Conservation (phyloP, 23 red algal species). For the Gracilaria domingensis region DNA sequence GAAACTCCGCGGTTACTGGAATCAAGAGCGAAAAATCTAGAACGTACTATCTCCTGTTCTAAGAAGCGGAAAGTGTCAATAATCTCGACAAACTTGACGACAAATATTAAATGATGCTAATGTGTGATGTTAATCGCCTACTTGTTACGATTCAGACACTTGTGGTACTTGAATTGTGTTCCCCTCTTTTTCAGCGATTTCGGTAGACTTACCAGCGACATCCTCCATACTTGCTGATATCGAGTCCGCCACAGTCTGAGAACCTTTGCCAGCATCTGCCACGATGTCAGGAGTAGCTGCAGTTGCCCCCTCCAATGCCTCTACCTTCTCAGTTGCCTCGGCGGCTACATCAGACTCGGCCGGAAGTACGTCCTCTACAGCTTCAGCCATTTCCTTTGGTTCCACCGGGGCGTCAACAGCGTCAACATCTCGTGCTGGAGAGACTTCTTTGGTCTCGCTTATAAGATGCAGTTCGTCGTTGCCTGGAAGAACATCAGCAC, state of each 20-base stretch:
- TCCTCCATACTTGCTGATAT: background rate
- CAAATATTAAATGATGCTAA: constrained; percentile 3
- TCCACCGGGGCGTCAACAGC: background rate
- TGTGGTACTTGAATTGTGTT: background rate
- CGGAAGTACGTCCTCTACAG: background rate
- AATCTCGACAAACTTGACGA: constrained; percentile 34
- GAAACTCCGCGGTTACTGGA: background rate
- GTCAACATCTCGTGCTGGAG: background rate
- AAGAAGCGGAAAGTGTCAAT: constrained; percentile 4
- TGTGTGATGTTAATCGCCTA: background rate
- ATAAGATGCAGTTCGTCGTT: too few species aligned
- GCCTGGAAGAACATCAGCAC: background rate
- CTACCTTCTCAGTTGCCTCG: background rate
- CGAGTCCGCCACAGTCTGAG: background rate
- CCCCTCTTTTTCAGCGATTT: background rate
- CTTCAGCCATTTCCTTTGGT: background rate
- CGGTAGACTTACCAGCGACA: background rate
- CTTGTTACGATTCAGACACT: background rate
- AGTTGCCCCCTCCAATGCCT: background rate
- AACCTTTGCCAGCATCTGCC: background rate
- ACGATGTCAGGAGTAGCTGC: background rate
- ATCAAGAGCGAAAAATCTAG: constrained; percentile 35
- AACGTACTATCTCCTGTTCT: constrained; percentile 17
- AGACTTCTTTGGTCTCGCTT: background rate
- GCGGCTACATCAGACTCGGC: background rate